These are phyloP conservation scores for Fusarium sp. DNA, from an alignment of 2,329 filamentous ascomycete species.

Conservation along the genomic window DNA sequence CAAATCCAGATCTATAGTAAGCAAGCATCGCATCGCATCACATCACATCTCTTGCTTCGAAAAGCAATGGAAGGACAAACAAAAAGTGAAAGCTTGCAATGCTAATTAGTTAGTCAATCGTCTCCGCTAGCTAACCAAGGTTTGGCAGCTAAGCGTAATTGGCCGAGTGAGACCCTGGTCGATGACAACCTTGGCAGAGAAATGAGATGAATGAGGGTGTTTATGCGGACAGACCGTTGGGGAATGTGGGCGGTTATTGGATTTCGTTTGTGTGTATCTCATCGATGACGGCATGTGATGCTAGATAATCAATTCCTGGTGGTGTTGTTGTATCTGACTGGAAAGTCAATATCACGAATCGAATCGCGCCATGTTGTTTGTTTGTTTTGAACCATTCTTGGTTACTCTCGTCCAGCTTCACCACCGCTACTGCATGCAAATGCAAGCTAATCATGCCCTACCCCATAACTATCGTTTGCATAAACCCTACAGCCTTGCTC, in stretches of 20 bases:
- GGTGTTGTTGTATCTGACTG: background rate
- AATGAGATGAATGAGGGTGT: constrained; percentile 40
- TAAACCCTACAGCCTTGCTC: constrained; percentile 25
- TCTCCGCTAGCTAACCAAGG: constrained; percentile 5
- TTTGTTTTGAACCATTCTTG: constrained; percentile 23
- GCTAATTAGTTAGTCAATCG: background rate
- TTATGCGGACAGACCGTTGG: constrained; percentile 33
- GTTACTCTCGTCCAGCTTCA: background rate
- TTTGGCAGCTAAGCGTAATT: constrained; percentile 35
- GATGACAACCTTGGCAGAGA: constrained; percentile 34
- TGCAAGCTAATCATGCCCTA: constrained; percentile 13
- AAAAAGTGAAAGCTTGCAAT: constrained; percentile 9
- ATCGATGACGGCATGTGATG: constrained; percentile 35
- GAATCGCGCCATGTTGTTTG: constrained; percentile 24
- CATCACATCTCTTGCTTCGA: constrained; percentile 6
- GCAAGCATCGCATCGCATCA: constrained; percentile 1
- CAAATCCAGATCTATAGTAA: constrained; percentile 30
- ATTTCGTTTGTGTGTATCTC: constrained; percentile 2
- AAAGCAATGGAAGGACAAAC: constrained; percentile 5
- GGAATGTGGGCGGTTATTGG: background rate
- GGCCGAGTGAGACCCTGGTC: constrained; percentile 28
- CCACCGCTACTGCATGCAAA: constrained; percentile 11
- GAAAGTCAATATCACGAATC: constrained; percentile 34
- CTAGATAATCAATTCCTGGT: constrained; percentile 2
- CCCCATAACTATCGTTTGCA: constrained; percentile 16